phyloP scores from a whole-genome alignment of 208 protist genomes.

The Crithidia mellificae region DNA sequence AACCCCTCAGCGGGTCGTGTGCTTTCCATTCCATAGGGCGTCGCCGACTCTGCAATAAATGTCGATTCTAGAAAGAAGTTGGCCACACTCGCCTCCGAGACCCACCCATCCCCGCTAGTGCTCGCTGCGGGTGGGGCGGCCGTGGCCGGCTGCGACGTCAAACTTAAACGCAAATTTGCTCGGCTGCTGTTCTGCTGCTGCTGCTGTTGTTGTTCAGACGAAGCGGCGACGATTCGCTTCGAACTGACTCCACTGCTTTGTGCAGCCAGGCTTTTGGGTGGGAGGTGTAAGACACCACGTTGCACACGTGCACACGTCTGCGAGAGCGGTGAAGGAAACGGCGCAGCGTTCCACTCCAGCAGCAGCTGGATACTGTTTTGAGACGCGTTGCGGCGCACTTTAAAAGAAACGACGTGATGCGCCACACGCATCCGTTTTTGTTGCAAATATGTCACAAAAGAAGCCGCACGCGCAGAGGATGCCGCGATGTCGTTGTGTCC shows the following conservation, averaged over 20 bases:
- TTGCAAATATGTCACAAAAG: constrained; percentile 9
- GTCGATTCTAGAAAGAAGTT: constrained; percentile 34
- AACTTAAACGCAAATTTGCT: neutral
- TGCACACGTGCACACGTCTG: too few species aligned
- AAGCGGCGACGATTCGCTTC: too few species aligned
- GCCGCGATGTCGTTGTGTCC: neutral
- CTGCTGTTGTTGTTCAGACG: too few species aligned
- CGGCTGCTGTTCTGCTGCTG: too few species aligned
- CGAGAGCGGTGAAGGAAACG: too few species aligned
- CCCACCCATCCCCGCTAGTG: constrained; percentile 5
- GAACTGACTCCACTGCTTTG: too few species aligned
- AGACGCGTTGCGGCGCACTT: constrained; percentile 18
- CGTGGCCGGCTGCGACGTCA: neutral
- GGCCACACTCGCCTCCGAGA: constrained; percentile 26
- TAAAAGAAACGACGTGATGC: constrained; percentile 19
- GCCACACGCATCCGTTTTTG: neutral
- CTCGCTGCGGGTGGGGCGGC: neutral
- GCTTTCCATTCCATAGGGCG: constrained; percentile 17
- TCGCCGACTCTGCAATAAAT: constrained; percentile 30
- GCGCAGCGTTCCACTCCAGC: constrained; percentile 19
- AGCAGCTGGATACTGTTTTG: constrained; percentile 27
- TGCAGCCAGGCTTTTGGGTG: too few species aligned
- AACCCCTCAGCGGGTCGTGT: neutral
- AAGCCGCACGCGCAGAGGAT: neutral
- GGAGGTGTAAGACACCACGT: too few species aligned